Conservation (phyloP, 2,329 filamentous ascomycete species). For the Verticillium tricorpus region DNA sequence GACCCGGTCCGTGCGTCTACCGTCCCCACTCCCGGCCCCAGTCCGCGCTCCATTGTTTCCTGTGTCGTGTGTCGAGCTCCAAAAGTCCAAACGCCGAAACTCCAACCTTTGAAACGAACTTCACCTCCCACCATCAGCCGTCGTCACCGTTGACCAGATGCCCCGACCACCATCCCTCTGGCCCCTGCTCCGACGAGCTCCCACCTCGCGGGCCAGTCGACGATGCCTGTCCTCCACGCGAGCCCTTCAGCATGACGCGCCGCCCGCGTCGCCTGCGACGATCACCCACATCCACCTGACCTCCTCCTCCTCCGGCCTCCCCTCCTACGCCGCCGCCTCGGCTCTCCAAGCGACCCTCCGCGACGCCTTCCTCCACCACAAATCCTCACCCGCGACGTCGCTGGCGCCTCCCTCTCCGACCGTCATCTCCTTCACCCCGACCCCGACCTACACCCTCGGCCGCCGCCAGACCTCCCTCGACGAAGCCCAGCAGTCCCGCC, state of each 20-base stretch:
- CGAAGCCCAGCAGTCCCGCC: slow-evolving; percentile 35
- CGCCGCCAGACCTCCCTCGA: slow-evolving; percentile 64
- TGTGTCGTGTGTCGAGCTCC: too few species aligned
- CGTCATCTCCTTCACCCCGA: slow-evolving; percentile 77
- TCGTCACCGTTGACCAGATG: neutral
- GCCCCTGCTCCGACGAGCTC: neutral
- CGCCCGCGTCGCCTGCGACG: neutral
- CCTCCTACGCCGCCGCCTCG: slow-evolving; percentile 8
- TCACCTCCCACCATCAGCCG: neutral
- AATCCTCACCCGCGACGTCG: slow-evolving; percentile 20
- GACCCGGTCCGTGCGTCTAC: neutral
- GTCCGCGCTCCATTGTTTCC: neutral
- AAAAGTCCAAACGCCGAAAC: neutral
- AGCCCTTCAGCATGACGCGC: neutral
- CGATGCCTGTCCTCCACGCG: neutral
- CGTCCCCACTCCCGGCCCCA: neutral
- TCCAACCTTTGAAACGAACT: neutral
- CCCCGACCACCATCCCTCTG: neutral
- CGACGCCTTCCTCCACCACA: slow-evolving; percentile 28
- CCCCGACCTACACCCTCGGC: slow-evolving; percentile 84
- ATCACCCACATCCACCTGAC: slow-evolving; percentile 11
- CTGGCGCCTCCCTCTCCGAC: slow-evolving; percentile 55
- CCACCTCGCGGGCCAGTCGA: neutral
- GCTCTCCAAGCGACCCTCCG: slow-evolving; percentile 21
- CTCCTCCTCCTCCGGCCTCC: neutral